Percentiles rank a stretch among this genome's conserved stretches.
These are phyloP conservation scores for Pochonia chlamydosporia DNA, from an alignment of 2,329 filamentous ascomycete genomes.

Conservation along the genomic window DNA sequence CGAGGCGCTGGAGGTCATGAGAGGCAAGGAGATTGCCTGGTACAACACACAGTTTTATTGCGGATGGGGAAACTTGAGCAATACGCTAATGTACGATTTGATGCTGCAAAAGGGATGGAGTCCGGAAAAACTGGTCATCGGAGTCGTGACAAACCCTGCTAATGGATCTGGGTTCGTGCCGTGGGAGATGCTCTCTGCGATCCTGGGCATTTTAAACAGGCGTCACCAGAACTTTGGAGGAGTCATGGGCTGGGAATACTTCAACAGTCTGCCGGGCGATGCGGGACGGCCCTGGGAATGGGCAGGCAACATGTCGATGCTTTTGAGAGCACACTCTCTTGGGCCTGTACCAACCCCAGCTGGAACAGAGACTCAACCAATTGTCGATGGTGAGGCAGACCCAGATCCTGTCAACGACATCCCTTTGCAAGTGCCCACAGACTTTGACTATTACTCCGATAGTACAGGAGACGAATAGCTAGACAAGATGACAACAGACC, in stretches of 20 bases:
- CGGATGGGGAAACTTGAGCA: slow-evolving; percentile 64
- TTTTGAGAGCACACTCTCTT: slow-evolving; percentile 27
- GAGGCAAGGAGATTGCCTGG: slow-evolving; percentile 65
- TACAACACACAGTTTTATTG: slow-evolving; percentile 95
- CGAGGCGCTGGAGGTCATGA: slow-evolving; percentile 61
- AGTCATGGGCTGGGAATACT: slow-evolving; percentile 95
- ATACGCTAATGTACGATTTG: slow-evolving; percentile 41
- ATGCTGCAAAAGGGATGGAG: slow-evolving; percentile 62
- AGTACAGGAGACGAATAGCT: slow-evolving; percentile 4
- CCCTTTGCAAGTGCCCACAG: slow-evolving; percentile 12
- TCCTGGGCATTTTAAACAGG: slow-evolving; percentile 34
- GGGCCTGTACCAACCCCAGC: slow-evolving; percentile 3
- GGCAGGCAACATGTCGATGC: slow-evolving; percentile 60
- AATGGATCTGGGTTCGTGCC: slow-evolving; percentile 58
- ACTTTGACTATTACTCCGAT: slow-evolving; percentile 20
- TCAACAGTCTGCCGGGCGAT: slow-evolving; percentile 69
- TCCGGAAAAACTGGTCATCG: slow-evolving; percentile 68
- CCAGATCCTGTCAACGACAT: slow-evolving; percentile 13
- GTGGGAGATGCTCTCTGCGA: slow-evolving; percentile 39
- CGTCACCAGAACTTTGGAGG: slow-evolving; percentile 70
- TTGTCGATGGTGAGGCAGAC: slow-evolving; percentile 13
- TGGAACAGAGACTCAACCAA: not conserved
- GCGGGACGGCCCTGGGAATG: slow-evolving; percentile 65
- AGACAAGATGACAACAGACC: not conserved
- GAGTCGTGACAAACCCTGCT: slow-evolving; percentile 70